Base-by-base conservation (phyloP, 805 yeast species). In the Debaryomyces hansenii region DNA sequence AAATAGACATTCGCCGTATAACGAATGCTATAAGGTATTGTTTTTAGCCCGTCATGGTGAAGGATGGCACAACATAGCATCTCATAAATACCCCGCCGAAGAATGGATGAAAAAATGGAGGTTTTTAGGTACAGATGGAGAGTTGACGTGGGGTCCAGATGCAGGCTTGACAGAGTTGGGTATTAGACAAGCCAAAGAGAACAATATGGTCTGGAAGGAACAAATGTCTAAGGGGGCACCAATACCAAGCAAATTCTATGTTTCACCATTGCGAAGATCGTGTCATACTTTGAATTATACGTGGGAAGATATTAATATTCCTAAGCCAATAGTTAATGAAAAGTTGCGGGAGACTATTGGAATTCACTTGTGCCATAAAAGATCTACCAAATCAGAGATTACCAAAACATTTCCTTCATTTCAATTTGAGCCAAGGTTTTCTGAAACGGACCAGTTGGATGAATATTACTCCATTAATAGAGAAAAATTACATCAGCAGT, bases 11-110 rank as follows among this genome's bases (percentile, higher is more conserved):
- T 66, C 74, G 10, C 48, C 54, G 0, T 46, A 48, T 1, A 67
- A 71, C 46, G 78, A 61, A 36, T 47, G 51, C 14, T 78, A 67
- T 56, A 80, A 79, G 52, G 54, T 80, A 41, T 49, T 80, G 4
- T 74, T 79, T 42, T 69, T 79, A 49, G 83, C 83, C 15, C 68
- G 88, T 53, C 88, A 83, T 55, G 88, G 88, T 9, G 85, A 83
- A 59, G 88, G 87, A 0, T 77, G 66, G 58, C 87, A 83, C 49
- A 83, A 83, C 52, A 64, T 69, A 34, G 78, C 79, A 1, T 78
- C 80, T 12, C 64, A 58, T 18, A 70, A 75, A 49, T 81, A 79
- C 52, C 84, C 85, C 5, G 45, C 67, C 16, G 67, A 70, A 2
- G 76, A 60, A 7, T 83, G 87, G 87, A 64, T 78, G 53, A 53